Base-by-base conservation (phyloP, 306 rosid genomes). In the Hippophae tibetana region DNA sequence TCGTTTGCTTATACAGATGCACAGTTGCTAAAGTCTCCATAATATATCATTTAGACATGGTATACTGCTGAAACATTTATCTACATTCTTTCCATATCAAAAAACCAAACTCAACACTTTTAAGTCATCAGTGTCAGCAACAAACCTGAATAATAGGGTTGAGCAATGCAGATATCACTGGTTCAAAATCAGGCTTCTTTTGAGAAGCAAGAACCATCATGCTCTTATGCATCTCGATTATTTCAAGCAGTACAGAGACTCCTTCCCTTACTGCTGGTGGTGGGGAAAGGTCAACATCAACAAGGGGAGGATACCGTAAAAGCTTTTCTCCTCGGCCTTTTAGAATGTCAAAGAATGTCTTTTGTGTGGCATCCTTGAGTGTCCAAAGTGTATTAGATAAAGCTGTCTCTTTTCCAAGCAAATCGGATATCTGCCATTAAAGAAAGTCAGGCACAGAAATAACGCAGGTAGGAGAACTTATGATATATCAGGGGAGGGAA, bases 251-350 rank as follows among this genome's bases (percentile, higher is more conserved):
- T 61, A 88, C 53, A 48, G 96, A 83, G 68, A 88, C 89, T 68
- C 95, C 99, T 75, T 92, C 99, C 79, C 95, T 88, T 63, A 92
- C 93, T 23, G 96, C 99, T n/a, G 84, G 79, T 7, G 96, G 96
- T 1, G 99, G 95, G 62, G 99, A 85, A 71, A 92, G 96, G 79
- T 92, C 99, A 75, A 85, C 83, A 57, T 93, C 81, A 72, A 92
- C 96, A 63, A 87, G 84, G 25, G 99, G 85, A 67, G 95, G 96
- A 75, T 88, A 92, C 62, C 99, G 82, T 73, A 88, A 71, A 78
- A 92, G 93, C 77, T 86, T 92, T 73, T 92, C 99, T 60, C 96
- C 99, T 45, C 88, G 84, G 52, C 72, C 74, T 83, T 75, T 92
- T 64, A 92, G 78, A 71, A 92, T 88, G 79, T 92, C 95, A 72